phyloP scores from a whole-genome alignment of 148 eudicot species.

The Amaranthus hypochondriacus region DNA sequence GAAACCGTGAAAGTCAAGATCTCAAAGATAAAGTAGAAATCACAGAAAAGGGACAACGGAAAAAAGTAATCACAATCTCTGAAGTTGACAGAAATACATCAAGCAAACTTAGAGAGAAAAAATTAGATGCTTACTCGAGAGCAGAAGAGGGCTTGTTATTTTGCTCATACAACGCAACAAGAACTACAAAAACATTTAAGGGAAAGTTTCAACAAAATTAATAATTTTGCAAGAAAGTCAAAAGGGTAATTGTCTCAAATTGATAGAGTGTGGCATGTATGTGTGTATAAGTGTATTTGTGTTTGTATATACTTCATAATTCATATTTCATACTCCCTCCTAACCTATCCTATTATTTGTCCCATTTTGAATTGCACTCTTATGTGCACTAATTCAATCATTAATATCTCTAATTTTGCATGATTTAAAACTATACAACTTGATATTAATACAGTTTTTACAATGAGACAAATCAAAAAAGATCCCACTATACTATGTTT shows the following conservation, averaged over 20 bases:
- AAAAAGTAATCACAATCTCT: neutral
- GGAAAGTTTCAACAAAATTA: conserved; percentile 1
- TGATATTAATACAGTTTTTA: no score
- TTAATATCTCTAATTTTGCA: no score
- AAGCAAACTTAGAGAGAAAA: neutral
- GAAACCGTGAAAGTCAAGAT: neutral
- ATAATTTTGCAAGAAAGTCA: neutral
- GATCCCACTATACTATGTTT: no score
- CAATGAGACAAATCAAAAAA: no score
- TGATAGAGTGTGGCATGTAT: neutral
- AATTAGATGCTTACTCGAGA: conserved; percentile 58
- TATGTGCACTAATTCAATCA: no score
- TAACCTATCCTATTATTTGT: no score
- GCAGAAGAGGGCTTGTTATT: conserved; percentile 80
- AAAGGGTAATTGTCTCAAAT: neutral
- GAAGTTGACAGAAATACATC: neutral
- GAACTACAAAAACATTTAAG: conserved; percentile 38
- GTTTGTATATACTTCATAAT: neutral
- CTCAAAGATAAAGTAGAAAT: neutral
- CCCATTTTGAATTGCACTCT: no score
- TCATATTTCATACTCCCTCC: neutral
- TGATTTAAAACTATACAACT: no score
- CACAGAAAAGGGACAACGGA: neutral
- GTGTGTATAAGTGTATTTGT: neutral
- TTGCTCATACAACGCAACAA: conserved; percentile 91